phyloP scores from a whole-genome alignment of 2,329 filamentous ascomycete species.

The Malbranchea zuffiana region DNA sequence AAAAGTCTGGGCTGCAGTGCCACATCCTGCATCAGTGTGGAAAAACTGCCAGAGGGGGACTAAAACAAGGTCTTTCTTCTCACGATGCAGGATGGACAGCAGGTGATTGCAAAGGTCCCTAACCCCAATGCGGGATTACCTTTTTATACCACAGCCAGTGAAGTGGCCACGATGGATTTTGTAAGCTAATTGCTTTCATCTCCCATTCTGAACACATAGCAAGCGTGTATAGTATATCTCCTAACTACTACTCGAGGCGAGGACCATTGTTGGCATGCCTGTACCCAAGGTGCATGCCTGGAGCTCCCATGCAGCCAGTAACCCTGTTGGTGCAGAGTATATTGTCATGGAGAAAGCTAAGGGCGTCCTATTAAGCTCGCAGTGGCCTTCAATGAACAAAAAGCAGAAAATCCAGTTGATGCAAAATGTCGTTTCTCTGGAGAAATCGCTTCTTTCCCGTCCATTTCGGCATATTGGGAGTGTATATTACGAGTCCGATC shows the following conservation, averaged over 20 bases:
- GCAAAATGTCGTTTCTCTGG: conserved; percentile 2
- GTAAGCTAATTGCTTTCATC: not conserved
- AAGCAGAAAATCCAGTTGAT: conserved; percentile 18
- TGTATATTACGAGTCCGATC: conserved; percentile 1
- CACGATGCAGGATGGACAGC: conserved; percentile 11
- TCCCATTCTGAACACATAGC: not conserved
- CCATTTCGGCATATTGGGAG: conserved; percentile 6
- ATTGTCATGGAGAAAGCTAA: conserved; percentile 23
- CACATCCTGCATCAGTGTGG: not conserved
- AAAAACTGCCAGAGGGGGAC: conserved; percentile 11
- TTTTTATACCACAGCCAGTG: conserved; percentile 12
- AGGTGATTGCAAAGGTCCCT: conserved; percentile 13
- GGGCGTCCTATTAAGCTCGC: conserved; percentile 5
- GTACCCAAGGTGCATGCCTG: conserved; percentile 13
- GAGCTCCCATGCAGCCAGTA: conserved; percentile 12
- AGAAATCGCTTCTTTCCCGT: conserved; percentile 7
- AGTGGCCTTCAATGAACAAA: not conserved
- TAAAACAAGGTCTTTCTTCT: conserved; percentile 12
- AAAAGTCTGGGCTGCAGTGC: not conserved
- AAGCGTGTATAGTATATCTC: not conserved
- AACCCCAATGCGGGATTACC: conserved; percentile 16
- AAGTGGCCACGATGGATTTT: conserved; percentile 12
- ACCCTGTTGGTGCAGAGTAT: conserved; percentile 21
- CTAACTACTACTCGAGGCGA: not conserved
- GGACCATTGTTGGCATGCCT: conserved; percentile 2